Percentiles rank a stretch among this genome's conserved stretches.
phyloP scores from a whole-genome alignment of 306 rosid genomes.

The Rubus idaeus region DNA sequence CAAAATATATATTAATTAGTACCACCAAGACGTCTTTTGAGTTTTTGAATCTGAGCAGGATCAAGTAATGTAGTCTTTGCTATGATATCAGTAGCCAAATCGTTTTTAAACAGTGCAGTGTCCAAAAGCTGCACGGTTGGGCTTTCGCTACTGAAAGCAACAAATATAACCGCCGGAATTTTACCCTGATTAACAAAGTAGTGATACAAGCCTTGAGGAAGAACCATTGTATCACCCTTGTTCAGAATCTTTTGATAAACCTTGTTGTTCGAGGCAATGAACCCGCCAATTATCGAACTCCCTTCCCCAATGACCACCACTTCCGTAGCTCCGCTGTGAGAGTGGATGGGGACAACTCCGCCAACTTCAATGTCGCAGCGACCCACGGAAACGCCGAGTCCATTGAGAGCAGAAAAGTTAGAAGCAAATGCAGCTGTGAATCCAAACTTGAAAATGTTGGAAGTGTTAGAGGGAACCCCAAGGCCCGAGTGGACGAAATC shows the following conservation, averaged over 20 bases:
- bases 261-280: conserved; percentile 48
- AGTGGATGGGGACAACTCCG: conserved; percentile 65
- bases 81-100: conserved; percentile 56
- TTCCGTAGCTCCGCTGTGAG: conserved; percentile 61
- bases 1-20: conserved; percentile 24
- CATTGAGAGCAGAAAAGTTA: conserved; percentile 56
- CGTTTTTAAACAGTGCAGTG: conserved; percentile 57
- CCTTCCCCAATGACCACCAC: conserved; percentile 41
- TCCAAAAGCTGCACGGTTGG: conserved; percentile 73
- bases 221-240: conserved; percentile 69
- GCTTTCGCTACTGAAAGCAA: conserved; percentile 55
- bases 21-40: conserved; percentile 80
- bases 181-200: conserved; percentile 53
- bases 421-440: conserved; percentile 54
- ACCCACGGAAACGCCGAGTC: conserved; percentile 55
- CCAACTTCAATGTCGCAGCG: conserved; percentile 47
- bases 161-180: conserved; percentile 28
- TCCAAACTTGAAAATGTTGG: conserved; percentile 50
- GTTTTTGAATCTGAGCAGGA: conserved; percentile 55
- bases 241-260: conserved; percentile 53
- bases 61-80: conserved; percentile 58
- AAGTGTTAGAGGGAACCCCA: conserved; percentile 47
- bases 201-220: conserved; percentile 79
- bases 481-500: conserved; percentile 57
- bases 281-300: conserved; percentile 50